Conservation (phyloP, 129 eudicot species). For the Heracleum sosnowskyi region DNA sequence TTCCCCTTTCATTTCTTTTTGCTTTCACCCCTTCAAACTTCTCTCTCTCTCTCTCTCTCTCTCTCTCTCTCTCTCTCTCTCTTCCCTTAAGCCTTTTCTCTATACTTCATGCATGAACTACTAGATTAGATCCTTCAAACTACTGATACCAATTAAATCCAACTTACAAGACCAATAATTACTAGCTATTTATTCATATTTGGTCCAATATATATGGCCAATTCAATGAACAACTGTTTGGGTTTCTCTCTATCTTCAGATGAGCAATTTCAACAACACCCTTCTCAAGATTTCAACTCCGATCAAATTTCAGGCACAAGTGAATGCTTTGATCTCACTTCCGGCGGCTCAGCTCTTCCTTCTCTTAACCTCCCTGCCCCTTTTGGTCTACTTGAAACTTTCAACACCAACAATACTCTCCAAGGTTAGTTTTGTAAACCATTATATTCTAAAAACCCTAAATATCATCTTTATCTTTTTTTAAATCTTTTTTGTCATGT, state of each 20-base stretch:
- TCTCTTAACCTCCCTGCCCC: conserved; percentile 52
- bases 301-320: conserved; percentile 32
- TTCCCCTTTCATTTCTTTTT: background rate
- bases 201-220: conserved; percentile 18
- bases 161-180: background rate
- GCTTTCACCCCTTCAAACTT: background rate
- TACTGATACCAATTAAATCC: background rate
- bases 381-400: conserved; percentile 50
- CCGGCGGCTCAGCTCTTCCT: conserved; percentile 38
- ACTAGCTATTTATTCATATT: background rate
- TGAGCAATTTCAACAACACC: background rate
- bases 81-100: background rate
- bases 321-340: conserved; percentile 49
- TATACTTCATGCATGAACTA: background rate
- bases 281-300: conserved; percentile 25
- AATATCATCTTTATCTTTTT: background rate
- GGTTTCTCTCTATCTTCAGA: conserved; percentile 65
- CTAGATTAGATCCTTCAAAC: background rate
- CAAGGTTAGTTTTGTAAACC: conserved; percentile 36
- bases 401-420: conserved; percentile 27
- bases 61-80: too few relatives aligned
- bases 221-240: conserved; percentile 67
- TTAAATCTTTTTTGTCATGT: background rate
- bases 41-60: background rate
- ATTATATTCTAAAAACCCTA: background rate